Base-by-base conservation (phyloP, 164 flowering plant genomes). In the Vitis rotundifolia region DNA sequence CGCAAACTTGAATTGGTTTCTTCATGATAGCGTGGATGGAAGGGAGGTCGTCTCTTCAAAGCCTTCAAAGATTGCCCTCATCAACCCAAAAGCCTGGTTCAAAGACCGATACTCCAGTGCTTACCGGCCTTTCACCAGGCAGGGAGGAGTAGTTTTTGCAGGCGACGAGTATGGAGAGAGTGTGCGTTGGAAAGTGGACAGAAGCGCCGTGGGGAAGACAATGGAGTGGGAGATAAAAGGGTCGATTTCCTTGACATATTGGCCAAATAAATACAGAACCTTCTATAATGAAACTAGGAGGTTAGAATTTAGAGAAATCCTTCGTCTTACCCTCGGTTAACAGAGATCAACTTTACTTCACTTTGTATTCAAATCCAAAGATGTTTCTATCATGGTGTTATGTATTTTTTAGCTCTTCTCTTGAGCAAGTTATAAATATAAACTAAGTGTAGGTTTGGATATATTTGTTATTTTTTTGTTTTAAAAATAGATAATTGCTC, bases 131-230 rank as follows among this genome's bases (percentile, higher is more conserved):
- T 94, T 94, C 69, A 94, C 91, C 0, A 79, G 83, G 82, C 88
- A 86, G 70, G 97, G 99, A 55, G 97, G 99, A n/a, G 86, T 94
- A 11, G 64, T 94, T 6, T 94, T 94, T 53, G 99, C 96, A 2
- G 80, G 92, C 1, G 99, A 94, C 61, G 89, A 92, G 81, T 94
- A 94, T 64, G 99, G 99, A 37, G 90, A 90, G n/a, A 71, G 77
- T 8, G 89, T 90, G 26, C 52, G 68, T 65, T 94, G 99, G 98
- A 94, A 85, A 77, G 68, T 94, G 70, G 91, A 87, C 18, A 89
- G 72, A 75, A 62, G 74, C 5, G 84, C 82, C 0, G 64, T 80
- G n/a, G 96, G 96, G 65, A 89, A 75, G 79, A 76, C 75, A 0
- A 83, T 88, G 88, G 91, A 90, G 71, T 94, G 95, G 97, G 97